Percentiles rank a stretch among this genome's conserved stretches.
These are phyloP conservation scores for Bathelium albidoporum DNA, from an alignment of 495 filamentous ascomycete species.

Conservation along the genomic window DNA sequence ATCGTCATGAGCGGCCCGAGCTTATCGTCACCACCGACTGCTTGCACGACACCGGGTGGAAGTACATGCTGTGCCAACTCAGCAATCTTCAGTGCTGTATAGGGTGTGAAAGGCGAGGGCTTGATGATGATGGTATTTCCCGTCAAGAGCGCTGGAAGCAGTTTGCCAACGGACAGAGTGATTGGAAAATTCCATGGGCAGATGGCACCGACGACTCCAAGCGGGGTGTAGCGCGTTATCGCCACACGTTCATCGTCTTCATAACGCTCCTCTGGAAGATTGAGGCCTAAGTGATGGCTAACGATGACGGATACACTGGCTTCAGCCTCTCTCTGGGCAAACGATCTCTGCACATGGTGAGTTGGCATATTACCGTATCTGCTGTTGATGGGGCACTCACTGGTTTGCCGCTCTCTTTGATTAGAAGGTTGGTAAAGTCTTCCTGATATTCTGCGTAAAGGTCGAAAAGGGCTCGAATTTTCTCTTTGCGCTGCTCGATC, in stretches of 20 bases:
- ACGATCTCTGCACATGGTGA: conserved; percentile 8
- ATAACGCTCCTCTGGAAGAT: conserved; percentile 29
- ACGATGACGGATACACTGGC: conserved; percentile 9
- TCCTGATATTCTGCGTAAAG: conserved; percentile 35
- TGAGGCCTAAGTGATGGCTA: conserved; percentile 23
- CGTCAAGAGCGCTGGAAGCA: conserved; percentile 37
- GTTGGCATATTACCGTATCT: not conserved
- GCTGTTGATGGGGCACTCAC: conserved; percentile 12
- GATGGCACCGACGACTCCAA: conserved; percentile 33
- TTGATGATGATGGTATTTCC: conserved; percentile 57
- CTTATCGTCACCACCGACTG: conserved; percentile 43
- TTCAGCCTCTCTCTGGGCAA: conserved; percentile 18
- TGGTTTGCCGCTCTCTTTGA: conserved; percentile 51
- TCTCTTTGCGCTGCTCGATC: conserved; percentile 44
- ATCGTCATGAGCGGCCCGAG: conserved; percentile 24
- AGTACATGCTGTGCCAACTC: conserved; percentile 52
- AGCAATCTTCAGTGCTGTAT: conserved; percentile 52
- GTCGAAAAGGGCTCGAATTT: conserved; percentile 44
- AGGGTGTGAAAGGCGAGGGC: conserved; percentile 51
- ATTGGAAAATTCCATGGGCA: conserved; percentile 49
- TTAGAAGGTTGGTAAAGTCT: conserved; percentile 41
- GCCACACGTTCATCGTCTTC: conserved; percentile 33
- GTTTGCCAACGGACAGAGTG: conserved; percentile 20
- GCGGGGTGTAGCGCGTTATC: conserved; percentile 24
- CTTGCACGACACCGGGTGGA: conserved; percentile 58